Evolutionary conservation across 257 asterid genomes (phyloP).

Genomic region (Solanum tarapatanum): DNA sequence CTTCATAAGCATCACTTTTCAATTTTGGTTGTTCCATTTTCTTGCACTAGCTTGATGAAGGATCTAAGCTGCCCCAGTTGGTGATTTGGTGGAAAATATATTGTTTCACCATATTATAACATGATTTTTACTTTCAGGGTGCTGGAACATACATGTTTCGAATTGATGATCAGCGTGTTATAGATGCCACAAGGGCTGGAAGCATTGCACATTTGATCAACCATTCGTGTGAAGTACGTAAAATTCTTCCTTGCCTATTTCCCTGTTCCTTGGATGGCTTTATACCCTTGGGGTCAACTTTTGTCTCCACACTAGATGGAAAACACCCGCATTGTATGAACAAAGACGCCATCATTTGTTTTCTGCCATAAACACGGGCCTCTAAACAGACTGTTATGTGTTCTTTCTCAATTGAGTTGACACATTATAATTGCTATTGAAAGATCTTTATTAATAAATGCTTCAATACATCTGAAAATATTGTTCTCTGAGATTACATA

Average conservation of each 20-base stretch:
- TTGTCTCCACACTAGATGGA: neutral
- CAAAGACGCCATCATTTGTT: neutral
- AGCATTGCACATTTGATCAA: constrained; percentile 95
- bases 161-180: constrained; percentile 77
- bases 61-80: neutral
- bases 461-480: too few species aligned
- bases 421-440: neutral
- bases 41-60: constrained; percentile 1
- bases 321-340: neutral
- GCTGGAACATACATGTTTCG: constrained; percentile 99
- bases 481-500: neutral
- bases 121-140: constrained; percentile 45
- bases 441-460: too few species aligned
- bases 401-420: neutral
- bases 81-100: neutral
- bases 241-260: neutral
- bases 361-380: neutral
- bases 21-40: constrained; percentile 1
- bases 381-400: neutral
- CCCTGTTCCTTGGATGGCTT: neutral
- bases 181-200: constrained; percentile 97
- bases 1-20: neutral
- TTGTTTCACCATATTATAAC: neutral
- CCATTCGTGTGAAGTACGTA: constrained; percentile 94
- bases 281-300: neutral